Evolutionary conservation across 1,139 yeast species (phyloP), one percentile per base, ranked within the genome.

Genomic region (Diutina sp.): DNA sequence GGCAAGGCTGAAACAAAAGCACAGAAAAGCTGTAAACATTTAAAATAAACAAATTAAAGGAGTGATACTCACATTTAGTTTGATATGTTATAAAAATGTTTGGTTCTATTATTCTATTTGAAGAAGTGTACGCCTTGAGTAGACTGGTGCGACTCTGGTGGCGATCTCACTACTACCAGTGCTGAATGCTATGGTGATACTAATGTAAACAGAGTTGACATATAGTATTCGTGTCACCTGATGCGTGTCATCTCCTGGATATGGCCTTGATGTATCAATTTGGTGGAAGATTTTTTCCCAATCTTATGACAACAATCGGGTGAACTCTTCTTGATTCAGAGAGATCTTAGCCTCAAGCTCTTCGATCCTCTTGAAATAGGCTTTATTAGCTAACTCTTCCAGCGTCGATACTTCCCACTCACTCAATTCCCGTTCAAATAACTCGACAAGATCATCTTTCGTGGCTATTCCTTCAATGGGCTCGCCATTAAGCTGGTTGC

Each of bases 351-450:
- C 55, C 56, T 64, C 65, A 57, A 61, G 64, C 54, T 64, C 66
- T n/a, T 60, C 63, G 6, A 67, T 60, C 9, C 69, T 57, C 21
- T 55, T 53, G 54, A 58, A 66, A 55, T 66, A 67, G 44, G 61
- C 61, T 4, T 57, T 41, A 56, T 67, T 65, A n/a, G 68, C 70
- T 54, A 66, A 63, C n/a, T 65, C 69, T 18, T 65, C 65, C 14
- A 67, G 64, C 30, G 58, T 63, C 54, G 56, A 46, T 64, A 67
- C 14, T 61, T 62, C 7, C 46, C 56, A 56, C 55, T 57, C 58
- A 44, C 57, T 60, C 25, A 67, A 59, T 51, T 66, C 54, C 18
- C 58, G 56, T n/a, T 58, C 57, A 57, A 65, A 67, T 6, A 66
- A 47, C 45, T 55, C 54, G 21, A 55, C 56, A 8, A 66, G 57